Percentiles rank a stretch among this genome's conserved stretches.
These are phyloP conservation scores for Mortierella alpina DNA, from an alignment of 192 early-diverging fungal species.

Conservation along the genomic window DNA sequence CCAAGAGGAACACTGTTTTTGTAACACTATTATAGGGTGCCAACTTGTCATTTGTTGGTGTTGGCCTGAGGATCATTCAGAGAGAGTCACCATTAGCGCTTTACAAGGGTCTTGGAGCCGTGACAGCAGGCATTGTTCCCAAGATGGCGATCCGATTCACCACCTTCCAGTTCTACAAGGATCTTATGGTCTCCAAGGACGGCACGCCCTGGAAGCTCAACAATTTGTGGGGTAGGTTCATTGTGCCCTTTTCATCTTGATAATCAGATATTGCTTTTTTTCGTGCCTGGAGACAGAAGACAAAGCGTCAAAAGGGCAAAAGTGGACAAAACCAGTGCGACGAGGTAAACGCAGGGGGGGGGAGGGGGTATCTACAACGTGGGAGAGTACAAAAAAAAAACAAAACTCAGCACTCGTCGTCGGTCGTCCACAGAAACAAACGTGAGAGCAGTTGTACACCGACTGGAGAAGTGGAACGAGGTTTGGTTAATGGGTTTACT, in stretches of 20 bases:
- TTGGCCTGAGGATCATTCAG: constrained; percentile 85
- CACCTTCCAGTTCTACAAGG: constrained; percentile 95
- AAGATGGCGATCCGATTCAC: constrained; percentile 99
- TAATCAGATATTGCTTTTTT: constrained; percentile 5
- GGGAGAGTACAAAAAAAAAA: not conserved
- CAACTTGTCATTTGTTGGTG: constrained; percentile 77
- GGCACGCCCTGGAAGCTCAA: constrained; percentile 77
- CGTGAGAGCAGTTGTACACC: not conserved
- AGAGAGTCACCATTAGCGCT: constrained; percentile 90
- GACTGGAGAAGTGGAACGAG: not conserved
- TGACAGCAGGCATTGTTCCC: constrained; percentile 95
- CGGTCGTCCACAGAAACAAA: too few species aligned
- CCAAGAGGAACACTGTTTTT: not conserved
- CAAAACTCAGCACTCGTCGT: not conserved
- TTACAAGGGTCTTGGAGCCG: constrained; percentile 98
- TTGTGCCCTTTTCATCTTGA: constrained; percentile 15
- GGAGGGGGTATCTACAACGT: not conserved
- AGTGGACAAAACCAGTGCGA: not conserved
- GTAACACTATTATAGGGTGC: constrained; percentile 33
- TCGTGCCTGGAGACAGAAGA: not conserved
- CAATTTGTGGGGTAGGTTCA: constrained; percentile 47
- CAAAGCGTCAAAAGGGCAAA: constrained; percentile 8
- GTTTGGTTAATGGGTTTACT: constrained; percentile 5
- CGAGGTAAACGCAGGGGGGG: not conserved
- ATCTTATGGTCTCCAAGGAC: constrained; percentile 73